These are phyloP conservation scores for Chytriomyces sp. DNA, from an alignment of 192 early-diverging fungal genomes.

Conservation along the genomic window DNA sequence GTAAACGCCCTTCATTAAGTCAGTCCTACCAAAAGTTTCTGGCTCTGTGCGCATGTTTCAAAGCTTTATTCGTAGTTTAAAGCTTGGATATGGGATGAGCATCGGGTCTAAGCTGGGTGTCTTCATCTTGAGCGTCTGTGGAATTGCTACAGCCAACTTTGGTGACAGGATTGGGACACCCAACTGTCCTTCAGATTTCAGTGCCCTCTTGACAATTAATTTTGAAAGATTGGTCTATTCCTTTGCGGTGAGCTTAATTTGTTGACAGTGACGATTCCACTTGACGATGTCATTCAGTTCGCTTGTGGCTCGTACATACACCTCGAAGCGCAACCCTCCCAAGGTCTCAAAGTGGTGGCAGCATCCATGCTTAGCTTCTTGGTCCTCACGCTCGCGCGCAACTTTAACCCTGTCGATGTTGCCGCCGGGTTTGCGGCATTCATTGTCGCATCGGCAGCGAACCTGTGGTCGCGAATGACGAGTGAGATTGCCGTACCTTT, in stretches of 20 bases:
- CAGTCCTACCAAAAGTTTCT: constrained; percentile 1
- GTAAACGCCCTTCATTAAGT: neutral
- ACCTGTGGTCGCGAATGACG: constrained; percentile 15
- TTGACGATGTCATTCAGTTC: neutral
- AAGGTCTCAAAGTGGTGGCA: neutral
- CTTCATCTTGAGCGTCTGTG: neutral
- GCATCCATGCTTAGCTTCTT: constrained; percentile 8
- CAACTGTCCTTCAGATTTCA: constrained; percentile 10
- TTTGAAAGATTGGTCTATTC: neutral
- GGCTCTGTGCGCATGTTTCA: constrained; percentile 29
- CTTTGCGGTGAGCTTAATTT: neutral
- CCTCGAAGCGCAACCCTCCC: neutral
- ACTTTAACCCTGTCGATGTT: constrained; percentile 3
- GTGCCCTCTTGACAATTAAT: neutral
- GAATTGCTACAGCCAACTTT: neutral
- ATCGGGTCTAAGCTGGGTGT: constrained; percentile 25
- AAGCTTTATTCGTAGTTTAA: constrained; percentile 17
- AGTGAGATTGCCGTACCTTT: constrained; percentile 25
- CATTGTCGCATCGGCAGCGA: constrained; percentile 9
- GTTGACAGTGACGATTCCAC: no score
- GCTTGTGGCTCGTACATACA: neutral
- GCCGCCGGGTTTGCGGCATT: constrained; percentile 24
- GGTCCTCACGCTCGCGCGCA: neutral
- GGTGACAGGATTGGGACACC: neutral
- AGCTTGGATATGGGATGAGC: constrained; percentile 20